Evolutionary conservation across 495 filamentous ascomycete species (phyloP).

Genomic region (Lasiosphaeria hispida): DNA sequence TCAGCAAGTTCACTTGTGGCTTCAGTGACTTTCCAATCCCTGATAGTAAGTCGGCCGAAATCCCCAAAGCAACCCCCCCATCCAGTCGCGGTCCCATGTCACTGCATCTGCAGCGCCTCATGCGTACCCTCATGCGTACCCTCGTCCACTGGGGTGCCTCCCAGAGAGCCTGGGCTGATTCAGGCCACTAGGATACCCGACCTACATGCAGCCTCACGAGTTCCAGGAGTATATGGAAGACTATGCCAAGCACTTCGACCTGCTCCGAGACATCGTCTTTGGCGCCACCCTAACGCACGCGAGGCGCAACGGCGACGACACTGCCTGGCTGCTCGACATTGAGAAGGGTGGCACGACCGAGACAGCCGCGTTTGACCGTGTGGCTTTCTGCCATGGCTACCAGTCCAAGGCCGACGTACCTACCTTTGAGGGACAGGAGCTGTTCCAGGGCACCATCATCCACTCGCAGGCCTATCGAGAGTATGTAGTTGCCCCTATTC

Average conservation of each 20-base stretch:
- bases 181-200: constrained; percentile 3
- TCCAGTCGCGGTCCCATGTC: neutral
- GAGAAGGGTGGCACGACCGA: constrained; percentile 19
- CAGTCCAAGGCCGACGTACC: constrained; percentile 31
- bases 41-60: constrained; percentile 25
- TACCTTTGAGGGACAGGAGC: constrained; percentile 23
- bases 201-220: constrained; percentile 5
- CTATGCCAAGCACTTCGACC: constrained; percentile 18
- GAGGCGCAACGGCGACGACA: constrained; percentile 5
- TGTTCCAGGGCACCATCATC: constrained; percentile 29
- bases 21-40: constrained; percentile 39
- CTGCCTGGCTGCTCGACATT: constrained; percentile 24
- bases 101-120: too few relatives aligned
- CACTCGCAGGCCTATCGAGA: constrained; percentile 27
- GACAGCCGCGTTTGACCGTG: constrained; percentile 29
- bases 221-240: constrained; percentile 13
- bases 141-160: too few relatives aligned
- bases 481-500: neutral
- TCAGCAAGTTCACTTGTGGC: constrained; percentile 37
- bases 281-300: neutral
- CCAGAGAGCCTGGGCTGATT: too few relatives aligned
- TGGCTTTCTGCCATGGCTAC: constrained; percentile 33
- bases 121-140: too few relatives aligned
- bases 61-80: neutral
- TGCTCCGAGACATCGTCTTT: constrained; percentile 17